Conservation (phyloP, 148 eudicot genomes). For the Rhododendron molle region DNA sequence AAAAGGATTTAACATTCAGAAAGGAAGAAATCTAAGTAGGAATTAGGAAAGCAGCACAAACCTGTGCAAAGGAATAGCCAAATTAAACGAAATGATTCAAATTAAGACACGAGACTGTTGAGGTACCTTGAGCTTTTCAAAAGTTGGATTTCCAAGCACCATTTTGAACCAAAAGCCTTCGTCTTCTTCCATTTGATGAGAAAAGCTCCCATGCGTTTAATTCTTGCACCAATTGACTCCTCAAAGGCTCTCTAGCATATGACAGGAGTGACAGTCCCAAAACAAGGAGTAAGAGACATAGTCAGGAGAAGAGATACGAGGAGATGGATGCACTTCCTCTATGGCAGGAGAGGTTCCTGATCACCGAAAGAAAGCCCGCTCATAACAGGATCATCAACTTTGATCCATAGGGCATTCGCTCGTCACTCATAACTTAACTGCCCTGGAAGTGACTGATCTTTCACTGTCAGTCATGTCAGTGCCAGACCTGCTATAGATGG, state of each 20-base stretch:
- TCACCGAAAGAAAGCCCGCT: neutral
- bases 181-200: neutral
- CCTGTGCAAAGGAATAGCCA: neutral
- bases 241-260: neutral
- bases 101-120: neutral
- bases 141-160: neutral
- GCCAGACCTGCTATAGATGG: neutral
- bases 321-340: neutral
- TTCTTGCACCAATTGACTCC: neutral
- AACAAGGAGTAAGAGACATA: neutral
- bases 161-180: neutral
- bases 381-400: neutral
- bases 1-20: neutral
- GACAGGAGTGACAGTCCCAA: neutral
- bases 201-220: neutral
- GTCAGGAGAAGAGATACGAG: neutral
- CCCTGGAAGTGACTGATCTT: neutral
- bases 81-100: slow-evolving; percentile 5
- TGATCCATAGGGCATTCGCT: neutral
- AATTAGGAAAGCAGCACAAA: neutral
- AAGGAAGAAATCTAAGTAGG: neutral
- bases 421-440: neutral
- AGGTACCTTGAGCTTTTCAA: slow-evolving; percentile 7
- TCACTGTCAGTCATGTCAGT: neutral
- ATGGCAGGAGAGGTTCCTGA: neutral